Evolutionary conservation across 306 rosid genomes (phyloP), one percentile per base, ranked within the genome.

Genomic region (apple (Malus domestica)): DNA sequence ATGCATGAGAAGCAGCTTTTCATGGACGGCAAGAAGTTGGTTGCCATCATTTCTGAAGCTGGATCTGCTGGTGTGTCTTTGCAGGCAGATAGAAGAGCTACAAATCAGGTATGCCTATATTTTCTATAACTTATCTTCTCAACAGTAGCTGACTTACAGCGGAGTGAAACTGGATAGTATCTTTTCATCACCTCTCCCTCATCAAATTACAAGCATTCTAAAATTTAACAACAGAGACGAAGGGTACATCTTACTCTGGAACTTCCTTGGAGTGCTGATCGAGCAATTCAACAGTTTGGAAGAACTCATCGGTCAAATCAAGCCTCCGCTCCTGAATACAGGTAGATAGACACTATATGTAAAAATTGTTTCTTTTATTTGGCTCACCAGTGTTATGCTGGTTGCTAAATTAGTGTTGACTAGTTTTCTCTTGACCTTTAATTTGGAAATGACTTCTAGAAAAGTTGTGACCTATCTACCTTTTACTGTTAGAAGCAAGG

Each of bases 221-320:
- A 49, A 67, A 78, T 73, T 85, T 67, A 40, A 67, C 77, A 61
- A 75, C 90, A 95, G 99, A 95, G 82, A 88, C 88, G 99, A 87
- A 89, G 99, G 82, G 97, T 95, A 71, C 99, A 95, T 86, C 85
- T 95, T 71, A 95, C 99, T 70, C 84, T 95, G 55, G 99, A 95
- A 78, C 97, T 95, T 80, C 99, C 99, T 45, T 95, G 99, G 99
- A 95, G 99, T 88, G 99, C 99, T 76, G 99, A 95, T 80, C 86
- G 99, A 75, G 99, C 99, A 40, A 95, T 95, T 76, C 99, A 95
- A 84, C 99, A 95, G 84, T 95, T 95, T 80, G 99, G 99, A 89
- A 89, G 99, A 87, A 95, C 99, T 74, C 99, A 95, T 83, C 87
- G 99, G 46, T 95, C 99, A 35, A 95, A 95, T 88, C 99, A 95